phyloP scores from a whole-genome alignment of 768 basidiomycete genomes.

The Suillus clintonianus region DNA sequence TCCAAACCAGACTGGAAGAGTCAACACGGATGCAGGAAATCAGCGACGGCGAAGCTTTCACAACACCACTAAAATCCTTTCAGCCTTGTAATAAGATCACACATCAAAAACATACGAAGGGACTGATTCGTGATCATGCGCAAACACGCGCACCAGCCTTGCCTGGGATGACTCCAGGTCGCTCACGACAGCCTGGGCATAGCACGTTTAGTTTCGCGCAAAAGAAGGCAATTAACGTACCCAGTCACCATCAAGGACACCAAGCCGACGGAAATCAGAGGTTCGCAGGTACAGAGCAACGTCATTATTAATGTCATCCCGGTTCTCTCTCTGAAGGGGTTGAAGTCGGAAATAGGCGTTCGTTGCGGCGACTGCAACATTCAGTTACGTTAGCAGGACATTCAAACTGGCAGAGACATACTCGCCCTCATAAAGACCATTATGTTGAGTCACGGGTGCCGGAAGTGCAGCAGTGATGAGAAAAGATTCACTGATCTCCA shows the following conservation, averaged over 20 bases:
- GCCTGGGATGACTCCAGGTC: slow-evolving; percentile 34
- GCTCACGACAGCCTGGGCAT: slow-evolving; percentile 51
- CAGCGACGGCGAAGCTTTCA: slow-evolving; percentile 50
- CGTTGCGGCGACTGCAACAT: slow-evolving; percentile 9
- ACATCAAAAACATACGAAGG: slow-evolving; percentile 33
- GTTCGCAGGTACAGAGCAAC: slow-evolving; percentile 63
- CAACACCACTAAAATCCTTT: slow-evolving; percentile 36
- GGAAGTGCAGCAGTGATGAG: slow-evolving; percentile 53
- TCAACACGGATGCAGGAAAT: slow-evolving; percentile 51
- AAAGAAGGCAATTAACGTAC: slow-evolving; percentile 38
- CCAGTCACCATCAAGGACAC: slow-evolving; percentile 78
- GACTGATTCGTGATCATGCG: slow-evolving; percentile 45
- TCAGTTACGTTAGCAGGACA: neutral
- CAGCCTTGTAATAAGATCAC: slow-evolving; percentile 4
- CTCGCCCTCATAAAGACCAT: slow-evolving; percentile 13
- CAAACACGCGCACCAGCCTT: slow-evolving; percentile 61
- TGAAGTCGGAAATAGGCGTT: slow-evolving; percentile 26
- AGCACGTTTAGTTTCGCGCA: slow-evolving; percentile 7
- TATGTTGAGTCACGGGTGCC: slow-evolving; percentile 10
- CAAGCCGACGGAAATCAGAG: slow-evolving; percentile 62
- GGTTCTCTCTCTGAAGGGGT: slow-evolving; percentile 23
- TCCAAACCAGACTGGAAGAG: slow-evolving; percentile 29
- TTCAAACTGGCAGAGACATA: neutral
- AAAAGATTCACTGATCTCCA: slow-evolving; percentile 78
- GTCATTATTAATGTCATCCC: slow-evolving; percentile 38